phyloP scores from a whole-genome alignment of 148 eudicot species.

The Rhododendron williamsianum region DNA sequence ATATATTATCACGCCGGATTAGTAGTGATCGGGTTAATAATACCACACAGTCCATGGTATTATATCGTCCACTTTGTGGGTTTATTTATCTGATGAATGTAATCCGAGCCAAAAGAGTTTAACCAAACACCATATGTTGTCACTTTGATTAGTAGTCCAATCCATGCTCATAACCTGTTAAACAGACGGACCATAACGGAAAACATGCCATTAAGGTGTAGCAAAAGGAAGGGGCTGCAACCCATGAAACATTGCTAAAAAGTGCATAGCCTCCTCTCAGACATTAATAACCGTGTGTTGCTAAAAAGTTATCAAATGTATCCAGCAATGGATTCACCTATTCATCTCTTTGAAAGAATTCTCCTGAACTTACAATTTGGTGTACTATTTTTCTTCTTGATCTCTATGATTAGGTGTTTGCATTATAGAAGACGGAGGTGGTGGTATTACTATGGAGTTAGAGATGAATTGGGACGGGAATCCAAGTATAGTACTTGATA shows the following conservation, averaged over 20 bases:
- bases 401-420: slow-evolving; percentile 52
- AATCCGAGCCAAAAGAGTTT: background rate
- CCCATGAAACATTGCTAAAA: background rate
- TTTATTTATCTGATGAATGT: background rate
- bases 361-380: background rate
- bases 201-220: background rate
- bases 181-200: background rate
- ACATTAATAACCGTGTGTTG: background rate
- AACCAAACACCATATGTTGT: background rate
- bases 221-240: background rate
- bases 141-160: background rate
- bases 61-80: background rate
- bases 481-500: slow-evolving; percentile 88
- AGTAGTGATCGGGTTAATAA: background rate
- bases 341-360: background rate
- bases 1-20: background rate
- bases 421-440: slow-evolving; percentile 66
- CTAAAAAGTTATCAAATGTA: background rate
- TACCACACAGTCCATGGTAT: background rate
- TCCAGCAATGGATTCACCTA: background rate
- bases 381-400: background rate
- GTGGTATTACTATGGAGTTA: slow-evolving; percentile 88
- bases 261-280: background rate
- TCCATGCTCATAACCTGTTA: background rate
- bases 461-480: slow-evolving; percentile 99